Evolutionary conservation across 2,329 filamentous ascomycete species (phyloP), one percentile per base, ranked within the genome.

Genomic region (Colletotrichum costaricense): DNA sequence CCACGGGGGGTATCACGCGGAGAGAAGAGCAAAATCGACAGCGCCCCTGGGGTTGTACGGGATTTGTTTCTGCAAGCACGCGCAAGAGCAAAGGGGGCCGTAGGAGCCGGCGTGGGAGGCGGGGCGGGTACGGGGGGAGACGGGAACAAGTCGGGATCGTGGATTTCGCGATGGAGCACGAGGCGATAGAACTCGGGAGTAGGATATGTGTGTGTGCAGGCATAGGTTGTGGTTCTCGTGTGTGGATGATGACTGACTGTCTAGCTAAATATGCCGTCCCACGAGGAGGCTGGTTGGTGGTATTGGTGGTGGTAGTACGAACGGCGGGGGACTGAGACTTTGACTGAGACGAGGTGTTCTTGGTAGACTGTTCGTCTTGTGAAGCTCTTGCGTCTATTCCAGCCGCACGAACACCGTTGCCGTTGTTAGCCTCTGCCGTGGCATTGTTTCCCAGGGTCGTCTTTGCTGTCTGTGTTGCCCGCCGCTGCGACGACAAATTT

Each of bases 221-320:
- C 11, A 49, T 49, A 49, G 42, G 42, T 49, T 49, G 42, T 49
- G 42, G 8, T 22, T 49, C 42, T 49, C 4, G 42, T 49, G 42
- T 49, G 19, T n/a, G 42, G 19, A 22, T 11, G 42, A 28, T 42
- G 55, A 56, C 63, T 63, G 67, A 69, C 49, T 73, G 68, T 46
- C 67, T 73, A 63, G 62, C 56, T 63, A 70, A 70, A 69, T 71
- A 63, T 38, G 26, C 42, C 59, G 33, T 49, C 60, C 22, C n/a
- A 46, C 56, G 63, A 33, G 28, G 60, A 66, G 54, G 66, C 42
- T 57, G 67, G 35, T 38, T n/a, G 42, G 52, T 30, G 54, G 33
- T 30, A 24, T 3, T 49, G 8, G 42, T 22, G 19, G 42, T 9
- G 16, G 42, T 46, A 9, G 16, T 7, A 49, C 19, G 19, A 19